These are phyloP conservation scores for maize (Zea mays) DNA, from an alignment of 176 grass and related monocot species.

Conservation along the genomic window Zm-B73-REFERENCE-NAM-5.0 NC_050100.1:164015501-164016000, in stretches of 20 bases:
- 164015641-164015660: not conserved
- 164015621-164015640: not conserved
- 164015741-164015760: not conserved
- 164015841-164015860: not conserved
- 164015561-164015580: not conserved
- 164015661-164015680: not conserved
- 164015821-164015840: not conserved
- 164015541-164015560: not conserved
- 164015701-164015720: slow-evolving; percentile 1
- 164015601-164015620: not conserved
- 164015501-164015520: too few relatives aligned
- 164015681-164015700: slow-evolving; percentile 4
- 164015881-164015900: not conserved
- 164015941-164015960: not conserved
- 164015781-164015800: slow-evolving; percentile 3
- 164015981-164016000: not conserved
- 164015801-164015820: not conserved
- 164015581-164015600: not conserved
- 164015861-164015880: slow-evolving; percentile 4
- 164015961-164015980: not conserved
- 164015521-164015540: not conserved
- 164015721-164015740: not conserved
- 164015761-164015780: slow-evolving; percentile 4
- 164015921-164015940: slow-evolving; percentile 8
- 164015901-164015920: slow-evolving; percentile 10